Evolutionary conservation across 177 flowering plant genomes (phyloP).

Genomic region (Vitis hybrid): DNA sequence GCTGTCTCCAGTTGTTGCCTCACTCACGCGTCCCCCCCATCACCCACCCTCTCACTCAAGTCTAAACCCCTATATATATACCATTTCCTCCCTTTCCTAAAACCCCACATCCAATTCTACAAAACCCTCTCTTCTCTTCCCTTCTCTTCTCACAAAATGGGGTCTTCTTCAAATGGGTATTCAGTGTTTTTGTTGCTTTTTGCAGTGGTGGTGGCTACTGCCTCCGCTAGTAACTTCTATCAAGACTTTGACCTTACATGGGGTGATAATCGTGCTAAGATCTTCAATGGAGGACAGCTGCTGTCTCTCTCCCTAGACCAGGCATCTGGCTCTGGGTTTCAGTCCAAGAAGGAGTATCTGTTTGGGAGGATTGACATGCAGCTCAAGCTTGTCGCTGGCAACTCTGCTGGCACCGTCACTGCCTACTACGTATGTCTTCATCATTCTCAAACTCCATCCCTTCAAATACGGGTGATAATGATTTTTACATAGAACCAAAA

Average conservation of each 20-base stretch:
- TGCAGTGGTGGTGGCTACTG: constrained; percentile 1
- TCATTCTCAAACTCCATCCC: no score
- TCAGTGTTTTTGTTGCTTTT: not conserved
- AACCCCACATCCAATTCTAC: no score
- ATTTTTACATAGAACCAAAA: no score
- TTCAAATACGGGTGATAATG: no score
- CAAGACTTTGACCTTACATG: constrained; percentile 19
- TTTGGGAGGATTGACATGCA: constrained; percentile 28
- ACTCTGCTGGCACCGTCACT: constrained; percentile 31
- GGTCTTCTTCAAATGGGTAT: no score
- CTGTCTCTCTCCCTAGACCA: constrained; percentile 24
- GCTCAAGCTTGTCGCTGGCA: constrained; percentile 24
- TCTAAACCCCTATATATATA: no score
- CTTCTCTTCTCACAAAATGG: no score
- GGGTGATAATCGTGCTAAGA: constrained; percentile 22
- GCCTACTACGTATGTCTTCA: constrained; percentile 17
- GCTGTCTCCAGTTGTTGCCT: no score
- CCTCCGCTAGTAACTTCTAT: constrained; percentile 14
- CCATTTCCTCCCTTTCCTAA: no score
- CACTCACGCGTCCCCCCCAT: no score
- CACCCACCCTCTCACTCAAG: no score
- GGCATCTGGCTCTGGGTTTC: constrained; percentile 24
- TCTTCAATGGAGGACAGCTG: constrained; percentile 18
- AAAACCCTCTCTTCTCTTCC: no score
- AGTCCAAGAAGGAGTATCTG: constrained; percentile 24